Conservation (phyloP, 2,329 filamentous ascomycete species). For the Daldinia sp. region DNA sequence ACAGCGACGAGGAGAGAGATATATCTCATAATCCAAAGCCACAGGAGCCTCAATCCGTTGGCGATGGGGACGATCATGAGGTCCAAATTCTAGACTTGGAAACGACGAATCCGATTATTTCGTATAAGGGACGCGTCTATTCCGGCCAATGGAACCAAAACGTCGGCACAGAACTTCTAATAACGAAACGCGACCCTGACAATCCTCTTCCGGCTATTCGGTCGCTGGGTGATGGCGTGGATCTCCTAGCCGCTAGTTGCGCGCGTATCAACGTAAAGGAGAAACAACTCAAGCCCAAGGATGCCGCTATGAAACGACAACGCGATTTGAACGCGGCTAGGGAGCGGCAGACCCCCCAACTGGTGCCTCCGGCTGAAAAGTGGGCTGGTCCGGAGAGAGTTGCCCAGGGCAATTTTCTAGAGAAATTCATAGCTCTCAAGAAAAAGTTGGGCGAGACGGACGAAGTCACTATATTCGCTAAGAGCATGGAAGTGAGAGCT, state of each 20-base stretch:
- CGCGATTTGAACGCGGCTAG: constrained; percentile 32
- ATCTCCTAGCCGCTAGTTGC: constrained; percentile 75
- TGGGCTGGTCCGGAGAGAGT: constrained; percentile 56
- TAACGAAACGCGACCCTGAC: constrained; percentile 60
- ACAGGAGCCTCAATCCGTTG: constrained; percentile 27
- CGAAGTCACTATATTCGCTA: constrained; percentile 62
- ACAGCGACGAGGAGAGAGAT: constrained; percentile 39
- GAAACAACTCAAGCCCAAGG: constrained; percentile 63
- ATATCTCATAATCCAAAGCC: constrained; percentile 15
- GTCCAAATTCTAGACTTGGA: constrained; percentile 89
- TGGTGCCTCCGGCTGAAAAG: constrained; percentile 56
- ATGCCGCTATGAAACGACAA: constrained; percentile 32
- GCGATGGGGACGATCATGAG: constrained; percentile 48
- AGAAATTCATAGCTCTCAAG: constrained; percentile 72
- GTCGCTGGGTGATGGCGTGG: constrained; percentile 66
- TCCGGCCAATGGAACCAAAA: constrained; percentile 83
- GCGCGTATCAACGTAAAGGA: constrained; percentile 74
- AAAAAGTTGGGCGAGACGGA: constrained; percentile 70
- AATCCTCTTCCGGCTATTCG: constrained; percentile 56
- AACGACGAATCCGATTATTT: constrained; percentile 76
- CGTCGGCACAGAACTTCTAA: constrained; percentile 84
- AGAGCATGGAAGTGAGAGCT: constrained; percentile 22
- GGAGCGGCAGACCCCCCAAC: constrained; percentile 47
- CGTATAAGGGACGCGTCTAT: constrained; percentile 81
- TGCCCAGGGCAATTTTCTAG: constrained; percentile 61